These are phyloP conservation scores for Aspergillus aculeatinus DNA, from an alignment of 2,329 filamentous ascomycete species.

Conservation along the genomic window DNA sequence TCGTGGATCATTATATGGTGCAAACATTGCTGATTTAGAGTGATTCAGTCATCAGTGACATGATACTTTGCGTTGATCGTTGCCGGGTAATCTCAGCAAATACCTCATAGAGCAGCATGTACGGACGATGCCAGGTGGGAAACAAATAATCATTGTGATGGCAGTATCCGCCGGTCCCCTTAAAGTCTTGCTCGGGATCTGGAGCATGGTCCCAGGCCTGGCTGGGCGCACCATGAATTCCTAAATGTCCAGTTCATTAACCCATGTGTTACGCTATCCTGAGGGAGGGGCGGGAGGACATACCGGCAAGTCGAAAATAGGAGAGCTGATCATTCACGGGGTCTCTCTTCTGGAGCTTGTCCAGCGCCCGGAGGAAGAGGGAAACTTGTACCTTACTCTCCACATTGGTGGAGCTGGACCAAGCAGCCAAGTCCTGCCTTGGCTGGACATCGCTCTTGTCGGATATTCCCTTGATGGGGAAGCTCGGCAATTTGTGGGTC, in stretches of 20 bases:
- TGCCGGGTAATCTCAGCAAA: not conserved
- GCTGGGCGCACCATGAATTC: not conserved
- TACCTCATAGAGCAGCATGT: slow-evolving; percentile 10
- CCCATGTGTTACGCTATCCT: not conserved
- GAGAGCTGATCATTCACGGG: not conserved
- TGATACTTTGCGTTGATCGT: not conserved
- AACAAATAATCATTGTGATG: slow-evolving; percentile 5
- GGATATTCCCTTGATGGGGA: too few species aligned
- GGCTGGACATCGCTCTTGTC: too few species aligned
- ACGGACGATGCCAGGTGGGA: slow-evolving; percentile 11
- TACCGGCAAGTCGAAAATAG: not conserved
- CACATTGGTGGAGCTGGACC: not conserved
- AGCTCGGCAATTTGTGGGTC: too few species aligned
- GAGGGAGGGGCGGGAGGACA: not conserved
- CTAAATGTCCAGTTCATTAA: not conserved
- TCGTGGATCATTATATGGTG: too few species aligned
- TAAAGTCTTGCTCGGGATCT: not conserved
- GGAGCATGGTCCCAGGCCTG: not conserved
- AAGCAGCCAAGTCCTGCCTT: not conserved
- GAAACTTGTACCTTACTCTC: not conserved
- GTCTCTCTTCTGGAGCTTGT: not conserved
- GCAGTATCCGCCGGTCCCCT: not conserved
- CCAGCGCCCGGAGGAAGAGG: not conserved
- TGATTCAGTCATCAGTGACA: not conserved
- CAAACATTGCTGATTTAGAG: too few species aligned